phyloP scores from a whole-genome alignment of 805 yeast species.

The Cyberlindnera xylosilytica region DNA sequence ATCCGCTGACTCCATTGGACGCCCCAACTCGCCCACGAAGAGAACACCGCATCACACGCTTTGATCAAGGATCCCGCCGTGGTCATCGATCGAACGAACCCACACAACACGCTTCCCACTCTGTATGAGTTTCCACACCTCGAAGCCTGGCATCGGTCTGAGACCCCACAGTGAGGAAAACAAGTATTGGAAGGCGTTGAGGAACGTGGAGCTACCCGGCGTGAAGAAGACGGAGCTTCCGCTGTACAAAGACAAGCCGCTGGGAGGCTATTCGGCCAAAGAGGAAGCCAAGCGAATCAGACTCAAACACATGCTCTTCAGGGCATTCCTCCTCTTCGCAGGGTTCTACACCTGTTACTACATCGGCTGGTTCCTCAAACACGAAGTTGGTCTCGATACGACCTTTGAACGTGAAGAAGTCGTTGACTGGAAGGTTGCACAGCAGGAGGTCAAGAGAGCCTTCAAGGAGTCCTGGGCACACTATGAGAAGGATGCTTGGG shows the following conservation, averaged over 20 bases:
- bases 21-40: no score
- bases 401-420: constrained; percentile 8
- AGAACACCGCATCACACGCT: no score
- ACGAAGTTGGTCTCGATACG: constrained; percentile 11
- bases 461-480: constrained; percentile 77
- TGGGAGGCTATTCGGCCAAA: constrained; percentile 10
- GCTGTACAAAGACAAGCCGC: constrained; percentile 52
- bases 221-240: constrained; percentile 33
- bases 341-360: constrained; percentile 40
- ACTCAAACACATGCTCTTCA: constrained; percentile 37
- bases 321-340: constrained; percentile 39
- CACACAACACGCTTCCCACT: no score
- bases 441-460: constrained; percentile 59
- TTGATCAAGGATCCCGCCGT: no score
- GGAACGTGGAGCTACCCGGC: constrained; percentile 11
- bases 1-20: no score
- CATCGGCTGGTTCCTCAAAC: constrained; percentile 26
- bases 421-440: constrained; percentile 38
- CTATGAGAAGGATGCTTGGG: constrained; percentile 78
- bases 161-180: constrained; percentile 12
- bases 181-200: constrained; percentile 24
- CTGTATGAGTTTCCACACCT: constrained; percentile 7
- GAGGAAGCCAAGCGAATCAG: constrained; percentile 10
- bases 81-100: no score
- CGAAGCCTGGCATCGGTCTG: constrained; percentile 16